Percentiles rank a stretch among this genome's conserved stretches.
Evolutionary conservation across 257 asterid genomes (phyloP).

Genomic region (Nicotiana noctiflora): DNA sequence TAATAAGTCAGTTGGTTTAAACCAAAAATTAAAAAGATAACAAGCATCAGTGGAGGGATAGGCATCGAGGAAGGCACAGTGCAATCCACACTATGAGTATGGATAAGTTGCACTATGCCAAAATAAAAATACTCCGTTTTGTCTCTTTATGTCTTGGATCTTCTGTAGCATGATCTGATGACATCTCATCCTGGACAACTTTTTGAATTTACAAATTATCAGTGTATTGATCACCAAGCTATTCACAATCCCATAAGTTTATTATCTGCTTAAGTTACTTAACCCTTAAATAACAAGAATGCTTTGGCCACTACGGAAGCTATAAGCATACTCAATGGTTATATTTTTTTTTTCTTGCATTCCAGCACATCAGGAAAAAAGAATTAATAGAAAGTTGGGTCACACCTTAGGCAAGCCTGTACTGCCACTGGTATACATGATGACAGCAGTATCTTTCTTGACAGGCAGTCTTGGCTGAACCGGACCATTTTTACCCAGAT

Average conservation of each 20-base stretch:
- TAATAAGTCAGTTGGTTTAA: not conserved
- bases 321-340: not conserved
- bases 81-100: not conserved
- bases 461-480: constrained; percentile 51
- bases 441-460: constrained; percentile 78
- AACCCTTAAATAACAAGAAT: not conserved
- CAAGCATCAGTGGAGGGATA: not conserved
- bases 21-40: not conserved
- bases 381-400: not conserved
- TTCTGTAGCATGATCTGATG: not conserved
- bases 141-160: not conserved
- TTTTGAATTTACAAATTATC: not conserved
- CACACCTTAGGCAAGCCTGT: constrained; percentile 88
- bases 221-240: not conserved
- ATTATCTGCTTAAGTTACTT: not conserved
- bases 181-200: not conserved
- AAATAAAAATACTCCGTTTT: not conserved
- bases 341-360: not conserved
- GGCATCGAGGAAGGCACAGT: not conserved
- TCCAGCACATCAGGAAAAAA: not conserved
- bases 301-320: not conserved
- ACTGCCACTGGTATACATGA: constrained; percentile 98
- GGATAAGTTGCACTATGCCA: not conserved
- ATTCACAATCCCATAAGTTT: not conserved
- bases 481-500: constrained; percentile 56